Conservation (phyloP, 148 eudicot genomes). For the Rhododendron molle region DNA sequence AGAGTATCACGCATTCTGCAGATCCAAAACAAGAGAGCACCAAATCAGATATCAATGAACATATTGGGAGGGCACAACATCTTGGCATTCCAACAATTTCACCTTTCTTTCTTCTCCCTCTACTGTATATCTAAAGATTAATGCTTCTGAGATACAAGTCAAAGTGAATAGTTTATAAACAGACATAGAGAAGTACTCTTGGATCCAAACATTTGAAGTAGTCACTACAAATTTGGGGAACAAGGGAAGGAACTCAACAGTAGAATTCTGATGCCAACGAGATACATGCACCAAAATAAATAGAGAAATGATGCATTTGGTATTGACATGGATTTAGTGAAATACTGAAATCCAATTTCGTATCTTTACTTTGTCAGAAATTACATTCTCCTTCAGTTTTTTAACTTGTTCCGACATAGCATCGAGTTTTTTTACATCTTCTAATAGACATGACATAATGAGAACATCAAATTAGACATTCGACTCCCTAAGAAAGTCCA, state of each 20-base stretch:
- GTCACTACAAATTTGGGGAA: neutral
- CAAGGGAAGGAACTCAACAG: neutral
- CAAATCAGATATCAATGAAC: constrained; percentile 7
- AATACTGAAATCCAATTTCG: neutral
- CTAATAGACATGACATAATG: neutral
- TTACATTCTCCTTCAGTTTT: neutral
- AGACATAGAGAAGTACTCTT: neutral
- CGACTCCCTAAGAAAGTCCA: neutral
- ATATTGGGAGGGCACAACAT: neutral
- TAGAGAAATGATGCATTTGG: neutral
- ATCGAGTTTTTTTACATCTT: too few species aligned
- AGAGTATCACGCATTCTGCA: constrained; percentile 81
- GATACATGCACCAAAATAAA: neutral
- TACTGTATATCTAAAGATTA: neutral
- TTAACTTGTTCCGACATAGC: neutral
- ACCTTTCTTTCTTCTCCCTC: neutral
- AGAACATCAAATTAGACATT: neutral
- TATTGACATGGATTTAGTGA: neutral
- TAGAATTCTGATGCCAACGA: neutral
- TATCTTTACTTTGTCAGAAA: neutral
- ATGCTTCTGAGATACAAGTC: neutral
- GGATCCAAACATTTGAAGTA: neutral
- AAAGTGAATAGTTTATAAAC: neutral
- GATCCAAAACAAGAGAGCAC: neutral
- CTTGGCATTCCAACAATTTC: neutral